Evolutionary conservation across 352 stramenopile genomes (phyloP), one percentile per base, ranked within the genome.

Genomic region (Phytophthora pseudosyringae): DNA sequence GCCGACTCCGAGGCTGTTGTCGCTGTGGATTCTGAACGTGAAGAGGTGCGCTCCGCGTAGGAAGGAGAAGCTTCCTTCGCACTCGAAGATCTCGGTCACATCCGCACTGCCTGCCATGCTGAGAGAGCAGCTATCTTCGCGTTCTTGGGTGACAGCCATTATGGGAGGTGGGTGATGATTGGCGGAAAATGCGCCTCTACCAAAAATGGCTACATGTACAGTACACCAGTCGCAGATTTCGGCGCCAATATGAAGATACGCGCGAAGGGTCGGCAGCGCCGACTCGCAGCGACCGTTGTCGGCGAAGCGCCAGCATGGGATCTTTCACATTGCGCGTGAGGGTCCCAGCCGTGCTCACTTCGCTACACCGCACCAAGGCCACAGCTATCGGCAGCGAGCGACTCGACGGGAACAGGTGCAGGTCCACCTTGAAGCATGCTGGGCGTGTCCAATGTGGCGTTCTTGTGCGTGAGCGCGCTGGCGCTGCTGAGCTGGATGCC

Each of bases 51-150:
- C 28, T 43, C 44, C 54, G 5, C 54, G 59, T 18, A 81, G 25
- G 39, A 78, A 78, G 15, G 69, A 73, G 35, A 83, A 76, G 43
- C 16, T 55, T 11, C 77, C 77, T 33, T 80, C 61, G 41, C 69
- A 81, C 54, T 72, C 64, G 54, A 83, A 83, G 15, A 86, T 50
- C 49, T 81, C 70, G 25, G 57, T 45, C 1, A 57, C 38, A 31
- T 68, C 56, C 7, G 43, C 29, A 10, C 16, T 47, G 18, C 11
- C 28, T 4, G 49, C 31, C 57, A 72, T 69, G 11, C 9, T 62
- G 11, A 49, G 28, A 33, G 21, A 21, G 21, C 2, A 18, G 4
- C 18, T 9, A 25, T 18, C 43, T 38, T 43, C 43, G n/a, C 5
- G 15, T 51, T 69, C 53, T 65, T 67, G 9, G 32, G 44, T 59